Evolutionary conservation across 2,329 filamentous ascomycete species (phyloP).

Genomic region (Teratosphaeriaceae sp.): DNA sequence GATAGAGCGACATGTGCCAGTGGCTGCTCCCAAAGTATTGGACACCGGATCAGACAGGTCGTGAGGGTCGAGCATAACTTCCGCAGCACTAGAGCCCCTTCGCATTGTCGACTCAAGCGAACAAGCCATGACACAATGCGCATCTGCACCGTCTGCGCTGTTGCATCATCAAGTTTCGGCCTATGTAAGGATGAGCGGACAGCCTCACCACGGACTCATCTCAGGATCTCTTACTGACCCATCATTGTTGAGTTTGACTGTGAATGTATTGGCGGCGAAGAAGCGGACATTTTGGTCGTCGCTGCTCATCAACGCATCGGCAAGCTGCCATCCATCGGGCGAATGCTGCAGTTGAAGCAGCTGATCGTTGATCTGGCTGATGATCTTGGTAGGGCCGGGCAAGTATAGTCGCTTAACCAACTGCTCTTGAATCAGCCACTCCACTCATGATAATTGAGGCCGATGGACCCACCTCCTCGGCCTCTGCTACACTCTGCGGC

Average conservation of each 20-base stretch:
- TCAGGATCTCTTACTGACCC: conserved; percentile 28
- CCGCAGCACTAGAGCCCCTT: conserved; percentile 56
- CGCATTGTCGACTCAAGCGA: conserved; percentile 34
- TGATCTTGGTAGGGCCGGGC: conserved; percentile 38
- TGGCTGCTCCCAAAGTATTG: conserved; percentile 59
- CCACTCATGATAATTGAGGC: not conserved
- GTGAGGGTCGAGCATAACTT: conserved; percentile 74
- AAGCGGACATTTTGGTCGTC: conserved; percentile 74
- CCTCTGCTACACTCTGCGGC: conserved; percentile 11
- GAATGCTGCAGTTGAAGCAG: conserved; percentile 75
- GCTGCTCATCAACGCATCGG: conserved; percentile 64
- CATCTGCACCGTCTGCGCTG: conserved; percentile 53
- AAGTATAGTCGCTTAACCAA: conserved; percentile 48
- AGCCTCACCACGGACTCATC: conserved; percentile 23
- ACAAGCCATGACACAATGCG: conserved; percentile 59
- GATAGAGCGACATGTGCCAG: conserved; percentile 33
- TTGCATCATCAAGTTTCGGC: conserved; percentile 47
- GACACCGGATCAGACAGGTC: conserved; percentile 67
- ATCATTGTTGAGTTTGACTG: conserved; percentile 74
- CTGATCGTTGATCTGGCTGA: conserved; percentile 58
- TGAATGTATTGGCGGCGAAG: conserved; percentile 87
- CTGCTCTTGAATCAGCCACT: not conserved
- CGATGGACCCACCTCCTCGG: conserved; percentile 4
- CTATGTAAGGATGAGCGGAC: conserved; percentile 19
- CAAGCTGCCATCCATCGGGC: conserved; percentile 76